Conservation (phyloP, 2,329 filamentous ascomycete genomes). For the Paracoccidioides brasiliensis region DNA sequence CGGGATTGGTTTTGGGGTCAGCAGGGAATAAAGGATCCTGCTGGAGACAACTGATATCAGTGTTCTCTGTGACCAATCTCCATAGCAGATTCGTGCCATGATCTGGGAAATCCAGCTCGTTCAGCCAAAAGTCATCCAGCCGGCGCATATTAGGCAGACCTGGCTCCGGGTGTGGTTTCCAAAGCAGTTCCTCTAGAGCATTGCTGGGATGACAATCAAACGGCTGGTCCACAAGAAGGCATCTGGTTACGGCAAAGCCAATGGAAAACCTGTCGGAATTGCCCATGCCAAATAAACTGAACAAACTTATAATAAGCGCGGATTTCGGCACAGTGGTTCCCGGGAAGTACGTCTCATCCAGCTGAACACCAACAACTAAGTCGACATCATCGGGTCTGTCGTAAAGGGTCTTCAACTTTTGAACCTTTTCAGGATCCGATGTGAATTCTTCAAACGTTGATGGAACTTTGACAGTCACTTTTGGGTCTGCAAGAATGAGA, state of each 20-base stretch:
- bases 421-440: not conserved
- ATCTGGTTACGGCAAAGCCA: not conserved
- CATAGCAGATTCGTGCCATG: not conserved
- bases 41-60: not conserved
- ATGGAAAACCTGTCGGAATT: not conserved
- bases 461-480: not conserved
- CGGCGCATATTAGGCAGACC: not conserved
- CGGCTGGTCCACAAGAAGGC: not conserved
- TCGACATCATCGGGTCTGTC: not conserved
- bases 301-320: not conserved
- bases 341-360: not conserved
- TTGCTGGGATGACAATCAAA: not conserved
- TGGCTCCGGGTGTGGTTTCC: not conserved
- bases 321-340: not conserved
- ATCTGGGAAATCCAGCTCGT: no score
- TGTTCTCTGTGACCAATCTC: not conserved
- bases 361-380: not conserved
- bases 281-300: not conserved
- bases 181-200: not conserved
- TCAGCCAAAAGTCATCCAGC: not conserved
- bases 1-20: not conserved
- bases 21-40: not conserved
- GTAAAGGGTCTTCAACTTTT: not conserved
- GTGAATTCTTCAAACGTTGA: not conserved
- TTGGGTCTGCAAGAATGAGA: not conserved